Base-by-base conservation (phyloP, 106 monocot genomes). In the Hemerocallis citrina region DNA sequence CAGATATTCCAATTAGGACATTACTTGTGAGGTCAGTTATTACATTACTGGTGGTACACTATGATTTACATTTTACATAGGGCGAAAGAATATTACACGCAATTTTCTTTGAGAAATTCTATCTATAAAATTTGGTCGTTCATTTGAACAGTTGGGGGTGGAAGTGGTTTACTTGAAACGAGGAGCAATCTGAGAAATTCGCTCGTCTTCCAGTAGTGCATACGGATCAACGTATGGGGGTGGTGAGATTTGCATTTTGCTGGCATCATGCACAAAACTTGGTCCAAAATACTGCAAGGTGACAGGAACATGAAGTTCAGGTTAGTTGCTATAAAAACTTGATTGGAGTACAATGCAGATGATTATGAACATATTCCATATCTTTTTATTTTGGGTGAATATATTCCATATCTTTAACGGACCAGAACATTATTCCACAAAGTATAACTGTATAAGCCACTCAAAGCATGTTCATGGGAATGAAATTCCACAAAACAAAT, bases 191-290 rank as follows among this genome's bases (percentile, higher is more conserved):
- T 78, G 73, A 36, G 85, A 80, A 55, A 83, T 52, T 44, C 72
- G 71, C 44, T 85, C 85, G 34, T 93, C 93, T 59, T 93, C 89
- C 54, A 89, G 64, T 14, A 93, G 73, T 22, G 62, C 55, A 46
- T 82, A 85, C 7, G 93, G 93, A 62, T 93, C 93, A 21, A 89
- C 66, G 35, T 93, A 89, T 19, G 79, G 76, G 4, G 89, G 81
- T 2, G 84, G 66, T 25, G 81, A 76, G 3, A 58, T 55, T 5
- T 65, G 38, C 34, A 71, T 60, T 64, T 79, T 88, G 76, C 72
- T 88, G 15, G 70, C 93, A 74, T 85, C 84, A 35, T 93, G 93
- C 59, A 93, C 74, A 33, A 93, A 93, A 38, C 77, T 83, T n/a
- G 88, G 43, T 28, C 93, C 93, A 44, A 93, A 80, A 64, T 72